phyloP scores from a whole-genome alignment of 805 yeast genomes.

The Clavispora vitiphila region DNA sequence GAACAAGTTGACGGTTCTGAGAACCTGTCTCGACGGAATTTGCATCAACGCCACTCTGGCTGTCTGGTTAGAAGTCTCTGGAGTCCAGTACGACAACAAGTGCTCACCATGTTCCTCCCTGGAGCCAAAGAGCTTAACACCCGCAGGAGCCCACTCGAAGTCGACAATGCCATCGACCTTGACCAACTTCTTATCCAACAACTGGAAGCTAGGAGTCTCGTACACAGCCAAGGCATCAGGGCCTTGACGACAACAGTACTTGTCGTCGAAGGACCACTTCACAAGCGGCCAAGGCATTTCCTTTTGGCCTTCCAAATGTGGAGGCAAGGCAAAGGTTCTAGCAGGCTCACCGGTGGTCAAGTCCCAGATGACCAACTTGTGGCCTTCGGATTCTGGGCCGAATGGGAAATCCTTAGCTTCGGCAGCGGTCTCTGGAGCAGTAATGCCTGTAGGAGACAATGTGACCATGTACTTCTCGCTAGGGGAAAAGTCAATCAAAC shows the following conservation, averaged over 20 bases:
- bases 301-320: conserved; percentile 60
- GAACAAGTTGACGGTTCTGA: conserved; percentile 90
- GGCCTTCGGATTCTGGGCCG: conserved; percentile 84
- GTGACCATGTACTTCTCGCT: conserved; percentile 87
- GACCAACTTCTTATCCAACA: conserved; percentile 80
- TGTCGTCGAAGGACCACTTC: conserved; percentile 92
- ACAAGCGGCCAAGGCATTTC: conserved; percentile 92
- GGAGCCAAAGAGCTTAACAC: conserved; percentile 59
- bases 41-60: conserved; percentile 92
- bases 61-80: conserved; percentile 86
- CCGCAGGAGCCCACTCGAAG: conserved; percentile 93
- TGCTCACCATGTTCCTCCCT: conserved; percentile 53
- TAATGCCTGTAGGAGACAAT: conserved; percentile 79
- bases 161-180: conserved; percentile 82
- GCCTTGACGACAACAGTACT: conserved; percentile 90
- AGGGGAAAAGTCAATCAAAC: conserved; percentile 89
- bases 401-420: conserved; percentile 73
- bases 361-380: conserved; percentile 92
- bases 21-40: conserved; percentile 72
- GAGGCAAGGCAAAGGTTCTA: conserved; percentile 87
- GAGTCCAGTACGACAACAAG: conserved; percentile 92
- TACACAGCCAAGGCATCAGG: conserved; percentile 90
- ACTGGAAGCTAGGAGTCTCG: conserved; percentile 71
- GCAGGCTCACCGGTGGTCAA: conserved; percentile 74
- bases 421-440: conserved; percentile 56